Percentiles rank a stretch among this genome's conserved stretches.
Evolutionary conservation across 495 filamentous ascomycete species (phyloP).

Genomic region (Pseudomonodictys pantanalensis): DNA sequence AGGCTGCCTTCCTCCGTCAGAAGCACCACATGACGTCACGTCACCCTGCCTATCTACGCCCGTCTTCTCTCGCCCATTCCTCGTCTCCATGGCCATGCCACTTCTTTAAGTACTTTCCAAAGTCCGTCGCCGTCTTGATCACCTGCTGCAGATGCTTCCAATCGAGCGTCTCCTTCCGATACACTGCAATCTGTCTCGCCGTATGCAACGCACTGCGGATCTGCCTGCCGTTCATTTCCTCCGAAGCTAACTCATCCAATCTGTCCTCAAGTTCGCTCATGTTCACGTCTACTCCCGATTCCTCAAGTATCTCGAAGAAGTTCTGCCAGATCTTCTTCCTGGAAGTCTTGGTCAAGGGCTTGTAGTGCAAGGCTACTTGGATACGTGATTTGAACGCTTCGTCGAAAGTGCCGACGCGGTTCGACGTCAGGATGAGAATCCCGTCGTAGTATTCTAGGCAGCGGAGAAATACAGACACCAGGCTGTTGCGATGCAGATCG

Average conservation of each 20-base stretch:
- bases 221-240: constrained; percentile 57
- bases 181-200: constrained; percentile 29
- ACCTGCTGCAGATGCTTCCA: background rate
- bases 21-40: no score
- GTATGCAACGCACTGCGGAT: constrained; percentile 63
- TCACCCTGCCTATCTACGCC: background rate
- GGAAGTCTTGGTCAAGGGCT: constrained; percentile 20
- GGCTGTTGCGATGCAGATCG: constrained; percentile 33
- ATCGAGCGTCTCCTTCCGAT: background rate
- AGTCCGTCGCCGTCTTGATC: background rate
- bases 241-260: constrained; percentile 42
- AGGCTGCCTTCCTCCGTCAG: no score
- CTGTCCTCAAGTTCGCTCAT: constrained; percentile 22
- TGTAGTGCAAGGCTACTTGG: constrained; percentile 41
- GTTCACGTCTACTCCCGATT: background rate
- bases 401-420: constrained; percentile 38
- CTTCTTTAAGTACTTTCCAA: background rate
- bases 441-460: constrained; percentile 57
- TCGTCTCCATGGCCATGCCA: background rate
- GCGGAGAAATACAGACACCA: constrained; percentile 45
- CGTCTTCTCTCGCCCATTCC: background rate
- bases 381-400: constrained; percentile 40
- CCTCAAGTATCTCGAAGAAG: background rate
- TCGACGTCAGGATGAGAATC: constrained; percentile 43
- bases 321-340: constrained; percentile 39